These are phyloP conservation scores for Draba incana DNA, from an alignment of 345 rosid genomes.

Conservation along the genomic window DNA sequence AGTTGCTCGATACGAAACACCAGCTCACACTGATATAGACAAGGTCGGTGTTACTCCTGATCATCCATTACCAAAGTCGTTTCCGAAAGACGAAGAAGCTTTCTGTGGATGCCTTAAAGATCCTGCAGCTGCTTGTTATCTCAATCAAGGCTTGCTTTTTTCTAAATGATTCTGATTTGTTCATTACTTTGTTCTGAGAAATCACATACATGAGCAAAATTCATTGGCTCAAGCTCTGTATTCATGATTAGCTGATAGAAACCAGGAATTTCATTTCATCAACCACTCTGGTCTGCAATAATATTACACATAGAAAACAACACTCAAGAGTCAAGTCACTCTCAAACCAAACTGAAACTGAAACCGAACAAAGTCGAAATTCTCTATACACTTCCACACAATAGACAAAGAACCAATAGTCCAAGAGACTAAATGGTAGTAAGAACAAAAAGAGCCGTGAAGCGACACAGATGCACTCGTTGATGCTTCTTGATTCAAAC, in stretches of 20 bases:
- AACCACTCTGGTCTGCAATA: conserved; percentile 4
- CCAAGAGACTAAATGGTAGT: not conserved
- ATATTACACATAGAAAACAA: conserved; percentile 21
- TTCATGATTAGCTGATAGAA: conserved; percentile 2
- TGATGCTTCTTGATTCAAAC: conserved; percentile 49
- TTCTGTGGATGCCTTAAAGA: conserved; percentile 85
- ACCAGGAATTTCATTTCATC: not conserved
- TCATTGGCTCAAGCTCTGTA: conserved; percentile 1
- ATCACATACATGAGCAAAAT: not conserved
- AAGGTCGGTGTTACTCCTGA: conserved; percentile 95
- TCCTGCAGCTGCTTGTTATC: conserved; percentile 66
- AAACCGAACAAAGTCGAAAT: not conserved
- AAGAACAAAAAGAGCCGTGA: conserved; percentile 3
- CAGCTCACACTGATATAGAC: conserved; percentile 84
- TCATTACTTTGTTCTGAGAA: conserved; percentile 19
- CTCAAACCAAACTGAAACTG: conserved; percentile 13
- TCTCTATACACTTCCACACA: not conserved
- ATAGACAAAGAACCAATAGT: conserved; percentile 1
- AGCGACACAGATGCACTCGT: conserved; percentile 7
- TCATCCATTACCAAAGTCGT: conserved; percentile 77
- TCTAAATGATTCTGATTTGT: conserved; percentile 47
- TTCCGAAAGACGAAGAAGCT: conserved; percentile 75
- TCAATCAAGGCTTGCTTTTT: conserved; percentile 63
- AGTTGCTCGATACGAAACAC: conserved; percentile 94
- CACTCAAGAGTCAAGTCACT: not conserved